A percentile compares a stretch with the other conserved stretches of the same genome.
Conservation (phyloP, 176 grass and related monocot species). For the Phoenix roebelenii region DNA sequence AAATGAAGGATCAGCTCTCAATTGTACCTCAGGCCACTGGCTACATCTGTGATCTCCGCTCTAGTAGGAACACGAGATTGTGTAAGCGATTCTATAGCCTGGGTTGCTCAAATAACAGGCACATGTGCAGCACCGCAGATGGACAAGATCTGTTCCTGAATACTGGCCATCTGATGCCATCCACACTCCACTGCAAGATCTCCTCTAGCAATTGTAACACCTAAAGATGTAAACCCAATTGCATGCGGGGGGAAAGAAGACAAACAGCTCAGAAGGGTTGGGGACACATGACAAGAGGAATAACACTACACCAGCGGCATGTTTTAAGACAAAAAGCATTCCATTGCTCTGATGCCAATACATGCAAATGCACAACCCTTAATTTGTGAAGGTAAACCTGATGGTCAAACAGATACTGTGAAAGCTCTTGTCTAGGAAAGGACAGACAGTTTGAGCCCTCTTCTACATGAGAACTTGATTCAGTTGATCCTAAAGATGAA, state of each 20-base stretch:
- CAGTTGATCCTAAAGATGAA: too few species aligned
- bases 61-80: conserved; percentile 15
- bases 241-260: too few species aligned
- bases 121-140: conserved; percentile 13
- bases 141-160: conserved; percentile 12
- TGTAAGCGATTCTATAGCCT: conserved; percentile 11
- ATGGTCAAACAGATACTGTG: too few species aligned
- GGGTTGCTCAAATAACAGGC: conserved; percentile 19
- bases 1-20: neutral
- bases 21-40: conserved; percentile 7
- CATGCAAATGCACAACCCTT: conserved; percentile 8
- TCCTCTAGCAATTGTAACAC: conserved; percentile 17
- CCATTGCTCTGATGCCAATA: conserved; percentile 23
- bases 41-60: conserved; percentile 21
- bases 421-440: too few species aligned
- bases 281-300: neutral
- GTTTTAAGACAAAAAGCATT: conserved; percentile 12
- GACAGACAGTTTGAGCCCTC: too few species aligned
- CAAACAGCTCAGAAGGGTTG: too few species aligned
- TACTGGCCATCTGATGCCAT: conserved; percentile 12
- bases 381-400: neutral
- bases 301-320: conserved; percentile 9
- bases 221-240: neutral
- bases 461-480: too few species aligned
- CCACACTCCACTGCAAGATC: conserved; percentile 23